Percentiles rank a stretch among this genome's conserved stretches.
These are phyloP conservation scores for Gaultheria prostrata DNA, from an alignment of 148 eudicot species.

Conservation along the genomic window DNA sequence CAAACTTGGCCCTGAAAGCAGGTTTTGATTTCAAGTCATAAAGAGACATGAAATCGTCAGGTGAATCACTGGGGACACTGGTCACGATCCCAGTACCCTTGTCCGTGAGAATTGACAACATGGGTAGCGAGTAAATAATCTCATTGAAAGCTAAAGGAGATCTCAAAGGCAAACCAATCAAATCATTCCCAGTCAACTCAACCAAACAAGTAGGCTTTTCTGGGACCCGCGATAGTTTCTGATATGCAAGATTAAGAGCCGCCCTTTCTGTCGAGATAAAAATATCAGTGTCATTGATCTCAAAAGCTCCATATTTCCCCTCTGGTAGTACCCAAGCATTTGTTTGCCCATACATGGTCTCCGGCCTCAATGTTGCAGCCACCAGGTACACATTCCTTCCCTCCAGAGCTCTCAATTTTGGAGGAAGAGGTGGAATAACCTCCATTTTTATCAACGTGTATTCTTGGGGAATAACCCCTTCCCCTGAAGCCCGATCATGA, in stretches of 20 bases:
- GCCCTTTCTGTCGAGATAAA: slow-evolving; percentile 66
- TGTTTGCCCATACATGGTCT: slow-evolving; percentile 94
- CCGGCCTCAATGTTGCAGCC: slow-evolving; percentile 93
- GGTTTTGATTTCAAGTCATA: slow-evolving; percentile 76
- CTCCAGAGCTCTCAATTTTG: slow-evolving; percentile 57
- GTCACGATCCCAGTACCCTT: slow-evolving; percentile 97
- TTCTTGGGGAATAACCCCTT: slow-evolving; percentile 90
- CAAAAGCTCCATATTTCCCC: slow-evolving; percentile 87
- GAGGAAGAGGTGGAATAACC: slow-evolving; percentile 68
- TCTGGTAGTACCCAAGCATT: slow-evolving; percentile 94
- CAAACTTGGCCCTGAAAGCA: slow-evolving; percentile 72
- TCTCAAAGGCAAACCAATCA: slow-evolving; percentile 79
- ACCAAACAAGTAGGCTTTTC: slow-evolving; percentile 79
- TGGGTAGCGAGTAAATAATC: slow-evolving; percentile 73
- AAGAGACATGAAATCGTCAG: slow-evolving; percentile 84
- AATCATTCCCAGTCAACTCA: slow-evolving; percentile 78
- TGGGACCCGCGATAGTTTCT: slow-evolving; percentile 55
- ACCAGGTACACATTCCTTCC: slow-evolving; percentile 79
- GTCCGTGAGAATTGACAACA: slow-evolving; percentile 83
- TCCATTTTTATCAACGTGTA: slow-evolving; percentile 91
- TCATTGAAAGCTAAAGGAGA: slow-evolving; percentile 76
- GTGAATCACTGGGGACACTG: slow-evolving; percentile 94
- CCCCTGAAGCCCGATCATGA: slow-evolving; percentile 91
- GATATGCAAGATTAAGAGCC: slow-evolving; percentile 85
- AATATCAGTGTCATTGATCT: slow-evolving; percentile 77